Base-by-base conservation (phyloP, 164 flowering plant species). In the Nymphaea colorata region DNA sequence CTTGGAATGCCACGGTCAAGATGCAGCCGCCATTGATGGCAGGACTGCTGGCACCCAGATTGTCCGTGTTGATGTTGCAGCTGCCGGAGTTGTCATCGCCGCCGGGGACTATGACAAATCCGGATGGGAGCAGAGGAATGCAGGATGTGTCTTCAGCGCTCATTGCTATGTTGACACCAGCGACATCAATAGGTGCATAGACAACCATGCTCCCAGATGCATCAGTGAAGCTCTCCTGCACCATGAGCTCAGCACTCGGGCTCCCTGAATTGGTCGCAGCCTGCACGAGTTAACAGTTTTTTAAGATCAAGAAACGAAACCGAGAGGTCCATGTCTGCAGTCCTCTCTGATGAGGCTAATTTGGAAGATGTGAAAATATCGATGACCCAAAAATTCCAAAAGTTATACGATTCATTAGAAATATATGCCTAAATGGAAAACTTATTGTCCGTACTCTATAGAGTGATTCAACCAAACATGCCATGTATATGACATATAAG, bases 201-300 rank as follows among this genome's bases (percentile, higher is more conserved):
- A 87, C 93, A 0, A 94, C 83, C 5, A 91, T 78, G 79, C 97
- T 84, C n/a, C 93, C 91, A 0, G 91, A 77, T 0, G 79, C 77
- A 69, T 94, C 96, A 4, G 89, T 88, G 87, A 91, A 84, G 79
- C 98, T 94, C 79, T 94, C 98, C 68, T 89, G 97, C 70, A 94
- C 88, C 84, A 94, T 81, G 15, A 94, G 86, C 82, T 94, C 97
- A 3, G 88, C 88, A 18, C 81, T 78, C 70, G 55, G 55, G 7
- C 55, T 12, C 55, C 11, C 55, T 12, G 55, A 47, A 12, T 47
- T 47, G 55, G 7, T 47, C 12, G 55, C 12, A 12, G 55, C 55
- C 55, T 47, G 55, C 55, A 47, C 55, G 12, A 4, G 55, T 47
- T 7, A 47, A 47, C 36, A 25, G 36, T 25, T 25, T 25, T 0